Evolutionary conservation across 2,329 filamentous ascomycete species (phyloP).

Genomic region (Ceratocystis cubensis): DNA sequence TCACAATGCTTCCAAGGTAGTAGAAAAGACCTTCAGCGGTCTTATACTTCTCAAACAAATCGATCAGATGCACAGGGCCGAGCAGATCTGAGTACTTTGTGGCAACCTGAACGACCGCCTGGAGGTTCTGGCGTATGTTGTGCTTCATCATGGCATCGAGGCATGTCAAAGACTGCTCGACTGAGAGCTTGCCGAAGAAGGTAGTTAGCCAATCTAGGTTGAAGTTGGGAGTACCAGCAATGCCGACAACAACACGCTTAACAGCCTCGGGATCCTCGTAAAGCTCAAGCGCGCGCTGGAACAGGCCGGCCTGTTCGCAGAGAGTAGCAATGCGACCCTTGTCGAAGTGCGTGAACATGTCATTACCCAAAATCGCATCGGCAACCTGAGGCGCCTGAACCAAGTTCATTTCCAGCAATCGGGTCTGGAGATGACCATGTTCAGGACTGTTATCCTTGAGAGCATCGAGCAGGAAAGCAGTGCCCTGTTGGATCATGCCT

Average conservation of each 20-base stretch:
- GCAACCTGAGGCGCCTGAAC: slow-evolving; percentile 94
- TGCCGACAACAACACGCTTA: slow-evolving; percentile 80
- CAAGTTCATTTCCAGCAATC: slow-evolving; percentile 94
- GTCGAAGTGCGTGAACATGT: slow-evolving; percentile 98
- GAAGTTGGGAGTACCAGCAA: slow-evolving; percentile 70
- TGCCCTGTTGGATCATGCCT: slow-evolving; percentile 94
- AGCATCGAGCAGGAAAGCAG: slow-evolving; percentile 92
- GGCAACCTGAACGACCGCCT: slow-evolving; percentile 85
- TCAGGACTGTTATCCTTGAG: slow-evolving; percentile 91
- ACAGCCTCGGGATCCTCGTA: slow-evolving; percentile 82
- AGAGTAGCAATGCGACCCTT: slow-evolving; percentile 76
- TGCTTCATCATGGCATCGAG: slow-evolving; percentile 90
- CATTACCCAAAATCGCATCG: slow-evolving; percentile 92
- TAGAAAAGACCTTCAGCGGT: slow-evolving; percentile 95
- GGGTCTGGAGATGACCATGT: slow-evolving; percentile 84
- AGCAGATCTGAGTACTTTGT: slow-evolving; percentile 97
- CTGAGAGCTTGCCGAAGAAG: slow-evolving; percentile 88
- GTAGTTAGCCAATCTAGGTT: slow-evolving; percentile 81
- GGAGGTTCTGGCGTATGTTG: slow-evolving; percentile 95
- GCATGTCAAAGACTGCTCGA: slow-evolving; percentile 89
- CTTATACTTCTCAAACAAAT: slow-evolving; percentile 94
- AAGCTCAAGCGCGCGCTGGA: slow-evolving; percentile 80
- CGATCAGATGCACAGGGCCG: slow-evolving; percentile 74
- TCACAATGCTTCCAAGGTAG: slow-evolving; percentile 95
- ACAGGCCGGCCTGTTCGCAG: slow-evolving; percentile 84